These are phyloP conservation scores for Hypomyces perniciosus DNA, from an alignment of 2,329 filamentous ascomycete species.

Conservation along the genomic window DNA sequence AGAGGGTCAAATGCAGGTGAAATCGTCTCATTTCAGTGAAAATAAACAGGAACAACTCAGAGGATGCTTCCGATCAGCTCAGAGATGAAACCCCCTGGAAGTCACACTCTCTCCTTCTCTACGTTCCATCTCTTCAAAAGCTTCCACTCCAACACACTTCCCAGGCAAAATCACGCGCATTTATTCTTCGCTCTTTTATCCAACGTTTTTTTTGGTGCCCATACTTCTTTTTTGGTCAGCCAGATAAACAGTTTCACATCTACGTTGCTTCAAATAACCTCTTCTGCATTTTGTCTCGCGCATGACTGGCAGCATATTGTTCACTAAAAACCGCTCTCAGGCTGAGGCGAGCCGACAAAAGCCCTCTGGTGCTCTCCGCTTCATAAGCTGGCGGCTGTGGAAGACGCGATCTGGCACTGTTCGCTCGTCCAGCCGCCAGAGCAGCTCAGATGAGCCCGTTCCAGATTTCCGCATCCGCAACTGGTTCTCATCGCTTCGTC, in stretches of 20 bases:
- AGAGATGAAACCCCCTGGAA: too few species aligned
- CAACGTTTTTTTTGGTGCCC: not conserved
- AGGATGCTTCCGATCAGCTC: too few species aligned
- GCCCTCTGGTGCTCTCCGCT: conserved; percentile 7
- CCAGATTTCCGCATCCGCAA: not conserved
- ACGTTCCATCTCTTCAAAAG: too few species aligned
- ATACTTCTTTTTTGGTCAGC: not conserved
- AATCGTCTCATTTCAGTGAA: too few species aligned
- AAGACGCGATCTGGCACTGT: conserved; percentile 16
- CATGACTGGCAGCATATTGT: conserved; percentile 19
- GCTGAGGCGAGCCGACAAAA: conserved; percentile 9
- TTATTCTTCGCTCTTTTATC: not conserved
- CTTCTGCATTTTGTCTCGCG: not conserved
- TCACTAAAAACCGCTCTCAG: conserved; percentile 16
- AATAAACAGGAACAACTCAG: too few species aligned
- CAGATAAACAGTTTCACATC: not conserved
- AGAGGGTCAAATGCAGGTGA: too few species aligned
- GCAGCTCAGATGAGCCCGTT: conserved; percentile 6
- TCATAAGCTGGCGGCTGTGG: conserved; percentile 24
- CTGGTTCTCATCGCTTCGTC: conserved; percentile 18
- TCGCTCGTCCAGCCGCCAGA: conserved; percentile 1
- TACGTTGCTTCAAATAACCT: not conserved
- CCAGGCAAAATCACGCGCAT: too few species aligned
- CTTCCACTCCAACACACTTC: too few species aligned
- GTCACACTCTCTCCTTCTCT: too few species aligned